These are phyloP conservation scores for Coemansia sp. DNA, from an alignment of 192 early-diverging fungal genomes.

Conservation along the genomic window DNA sequence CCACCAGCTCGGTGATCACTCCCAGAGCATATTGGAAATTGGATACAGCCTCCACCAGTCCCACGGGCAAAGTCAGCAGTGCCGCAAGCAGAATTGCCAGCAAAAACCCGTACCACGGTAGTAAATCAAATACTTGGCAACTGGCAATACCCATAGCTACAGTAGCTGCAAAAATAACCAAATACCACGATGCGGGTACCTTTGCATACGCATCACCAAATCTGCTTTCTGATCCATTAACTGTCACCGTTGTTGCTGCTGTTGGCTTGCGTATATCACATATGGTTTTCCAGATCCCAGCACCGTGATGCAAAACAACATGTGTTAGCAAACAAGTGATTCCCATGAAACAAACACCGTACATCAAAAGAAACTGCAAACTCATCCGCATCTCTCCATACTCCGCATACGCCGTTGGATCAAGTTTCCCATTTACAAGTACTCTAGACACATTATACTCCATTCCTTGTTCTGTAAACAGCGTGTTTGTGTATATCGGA, in stretches of 20 bases:
- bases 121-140: constrained; percentile 31
- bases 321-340: constrained; percentile 69
- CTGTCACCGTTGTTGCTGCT: neutral
- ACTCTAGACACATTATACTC: constrained; percentile 60
- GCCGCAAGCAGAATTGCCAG: constrained; percentile 59
- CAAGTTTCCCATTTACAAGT: constrained; percentile 53
- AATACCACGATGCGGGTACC: constrained; percentile 72
- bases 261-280: constrained; percentile 36
- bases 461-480: constrained; percentile 56
- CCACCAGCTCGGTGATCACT: constrained; percentile 78
- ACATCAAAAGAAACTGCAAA: constrained; percentile 66
- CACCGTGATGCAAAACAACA: constrained; percentile 61
- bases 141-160: constrained; percentile 33
- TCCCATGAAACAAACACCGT: constrained; percentile 65
- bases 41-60: constrained; percentile 73
- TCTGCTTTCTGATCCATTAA: neutral
- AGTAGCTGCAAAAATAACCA: constrained; percentile 21
- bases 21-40: constrained; percentile 74
- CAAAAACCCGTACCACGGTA: constrained; percentile 69
- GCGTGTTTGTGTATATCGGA: constrained; percentile 63
- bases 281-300: constrained; percentile 59
- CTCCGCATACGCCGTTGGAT: constrained; percentile 56
- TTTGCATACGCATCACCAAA: constrained; percentile 21
- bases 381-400: constrained; percentile 66
- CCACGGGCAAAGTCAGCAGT: constrained; percentile 72